Conservation (phyloP, 1,284 basidiomycete species). For the Thecaphora frezii region DNA sequence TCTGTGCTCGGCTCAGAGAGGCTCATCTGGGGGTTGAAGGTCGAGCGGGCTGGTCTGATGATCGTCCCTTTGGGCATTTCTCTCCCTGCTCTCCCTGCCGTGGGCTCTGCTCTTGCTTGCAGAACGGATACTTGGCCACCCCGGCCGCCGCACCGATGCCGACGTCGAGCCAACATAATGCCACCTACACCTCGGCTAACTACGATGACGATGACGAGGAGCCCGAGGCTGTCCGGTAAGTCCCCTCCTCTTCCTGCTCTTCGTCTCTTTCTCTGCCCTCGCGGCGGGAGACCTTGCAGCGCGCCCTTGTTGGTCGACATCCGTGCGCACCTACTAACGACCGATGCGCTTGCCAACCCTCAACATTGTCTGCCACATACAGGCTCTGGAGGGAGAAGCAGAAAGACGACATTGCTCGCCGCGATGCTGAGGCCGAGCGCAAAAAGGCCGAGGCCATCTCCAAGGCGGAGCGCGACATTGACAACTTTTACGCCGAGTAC, state of each 20-base stretch:
- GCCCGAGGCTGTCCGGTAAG: constrained; percentile 40
- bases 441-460: constrained; percentile 82
- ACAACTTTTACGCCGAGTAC: constrained; percentile 94
- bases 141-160: constrained; percentile 21
- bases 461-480: constrained; percentile 88
- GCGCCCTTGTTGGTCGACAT: no score
- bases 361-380: no score
- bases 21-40: no score
- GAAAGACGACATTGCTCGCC: constrained; percentile 76
- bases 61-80: no score
- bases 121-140: constrained; percentile 60
- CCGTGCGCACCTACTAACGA: no score
- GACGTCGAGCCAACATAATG: constrained; percentile 7
- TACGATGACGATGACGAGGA: constrained; percentile 41
- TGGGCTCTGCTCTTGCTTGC: constrained; percentile 12
- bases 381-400: constrained; percentile 89
- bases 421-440: constrained; percentile 76
- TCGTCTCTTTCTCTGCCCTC: no score
- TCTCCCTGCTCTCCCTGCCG: no score
- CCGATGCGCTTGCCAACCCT: no score
- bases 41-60: no score
- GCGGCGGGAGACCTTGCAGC: no score
- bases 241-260: no score
- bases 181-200: constrained; percentile 21
- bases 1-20: no score